A percentile compares a stretch with the other conserved stretches of the same genome.
These are phyloP conservation scores for Dryas octopetala DNA, from an alignment of 306 rosid genomes.

Conservation along the genomic window DNA sequence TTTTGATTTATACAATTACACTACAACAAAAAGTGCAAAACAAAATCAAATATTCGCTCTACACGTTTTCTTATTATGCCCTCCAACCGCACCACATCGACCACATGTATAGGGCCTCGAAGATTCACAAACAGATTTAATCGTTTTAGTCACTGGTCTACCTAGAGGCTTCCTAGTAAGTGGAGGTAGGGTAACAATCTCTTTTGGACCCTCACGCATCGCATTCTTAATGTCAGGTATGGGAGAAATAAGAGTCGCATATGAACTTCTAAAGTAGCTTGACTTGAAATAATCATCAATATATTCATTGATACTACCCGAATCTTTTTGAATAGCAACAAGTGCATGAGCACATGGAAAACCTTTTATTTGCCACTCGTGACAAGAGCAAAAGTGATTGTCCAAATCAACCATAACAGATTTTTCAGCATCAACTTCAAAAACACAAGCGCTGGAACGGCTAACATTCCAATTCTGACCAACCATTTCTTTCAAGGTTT, in stretches of 20 bases:
- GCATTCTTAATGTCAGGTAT: neutral
- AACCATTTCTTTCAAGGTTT: neutral
- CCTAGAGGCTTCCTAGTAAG: neutral
- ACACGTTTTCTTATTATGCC: neutral
- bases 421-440: neutral
- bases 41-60: neutral
- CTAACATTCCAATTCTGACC: neutral
- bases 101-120: neutral
- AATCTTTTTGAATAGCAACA: neutral
- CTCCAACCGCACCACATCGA: slow-evolving; percentile 4
- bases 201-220: neutral
- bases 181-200: neutral
- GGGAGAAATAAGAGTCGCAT: neutral
- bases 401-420: neutral
- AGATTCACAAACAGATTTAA: neutral
- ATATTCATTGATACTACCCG: neutral
- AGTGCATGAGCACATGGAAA: neutral
- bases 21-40: neutral
- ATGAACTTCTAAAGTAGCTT: neutral
- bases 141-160: neutral
- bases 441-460: neutral
- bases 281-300: neutral
- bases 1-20: neutral
- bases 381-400: neutral
- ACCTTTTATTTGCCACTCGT: neutral